These are phyloP conservation scores for Imleria badia DNA, from an alignment of 768 basidiomycete species.

Conservation along the genomic window DNA sequence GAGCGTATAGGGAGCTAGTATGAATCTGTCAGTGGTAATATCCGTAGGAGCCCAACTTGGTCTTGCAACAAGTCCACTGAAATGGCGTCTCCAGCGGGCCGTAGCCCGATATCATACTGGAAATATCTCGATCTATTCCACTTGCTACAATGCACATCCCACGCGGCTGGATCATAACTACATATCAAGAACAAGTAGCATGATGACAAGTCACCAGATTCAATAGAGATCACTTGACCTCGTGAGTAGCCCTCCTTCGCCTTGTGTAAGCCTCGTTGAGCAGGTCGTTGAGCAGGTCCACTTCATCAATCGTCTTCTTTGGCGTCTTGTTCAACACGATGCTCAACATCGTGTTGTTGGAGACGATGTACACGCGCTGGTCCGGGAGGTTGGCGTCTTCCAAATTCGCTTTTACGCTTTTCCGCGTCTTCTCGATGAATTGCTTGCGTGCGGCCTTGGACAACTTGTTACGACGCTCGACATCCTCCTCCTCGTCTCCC, in stretches of 20 bases:
- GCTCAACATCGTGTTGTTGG: constrained; percentile 16
- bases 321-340: constrained; percentile 19
- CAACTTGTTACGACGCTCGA: constrained; percentile 8
- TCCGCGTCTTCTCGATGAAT: constrained; percentile 16
- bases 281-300: constrained; percentile 21
- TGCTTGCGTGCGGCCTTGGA: constrained; percentile 11
- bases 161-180: no score
- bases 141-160: no score
- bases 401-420: constrained; percentile 19
- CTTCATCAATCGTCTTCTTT: constrained; percentile 23
- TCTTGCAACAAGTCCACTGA: no score
- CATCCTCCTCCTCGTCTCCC: constrained; percentile 11
- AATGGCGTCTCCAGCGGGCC: no score
- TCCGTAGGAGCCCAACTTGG: no score
- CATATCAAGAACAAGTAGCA: no score
- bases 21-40: no score
- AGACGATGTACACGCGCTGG: constrained; percentile 30
- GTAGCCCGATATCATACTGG: no score
- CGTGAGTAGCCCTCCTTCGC: neutral
- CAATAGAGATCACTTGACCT: no score
- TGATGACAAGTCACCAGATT: no score
- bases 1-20: no score
- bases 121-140: no score
- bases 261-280: constrained; percentile 11
- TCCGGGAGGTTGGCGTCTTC: constrained; percentile 23